Conservation (phyloP, 345 rosid genomes). For the Mallotus nudiflorus region DNA sequence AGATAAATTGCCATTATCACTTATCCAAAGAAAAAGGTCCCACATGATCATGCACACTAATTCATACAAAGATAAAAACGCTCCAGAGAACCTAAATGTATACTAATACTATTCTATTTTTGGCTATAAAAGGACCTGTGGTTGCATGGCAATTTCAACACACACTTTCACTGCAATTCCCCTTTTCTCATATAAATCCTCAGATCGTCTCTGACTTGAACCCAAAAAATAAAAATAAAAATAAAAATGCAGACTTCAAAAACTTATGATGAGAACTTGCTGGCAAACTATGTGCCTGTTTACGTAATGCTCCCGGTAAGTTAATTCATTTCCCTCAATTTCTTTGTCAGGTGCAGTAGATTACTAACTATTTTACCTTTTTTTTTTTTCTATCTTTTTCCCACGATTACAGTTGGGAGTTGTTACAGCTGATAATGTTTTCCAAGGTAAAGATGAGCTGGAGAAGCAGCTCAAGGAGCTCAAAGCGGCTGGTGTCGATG, state of each 20-base stretch:
- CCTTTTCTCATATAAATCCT: background rate
- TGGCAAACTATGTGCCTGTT: slow-evolving; percentile 70
- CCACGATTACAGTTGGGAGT: slow-evolving; percentile 54
- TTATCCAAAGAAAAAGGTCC: background rate
- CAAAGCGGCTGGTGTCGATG: slow-evolving; percentile 64
- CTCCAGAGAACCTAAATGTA: no score
- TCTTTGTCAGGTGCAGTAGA: background rate
- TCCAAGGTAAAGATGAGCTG: slow-evolving; percentile 39
- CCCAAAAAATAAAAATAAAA: no score
- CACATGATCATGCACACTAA: background rate
- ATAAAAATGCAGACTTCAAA: slow-evolving; percentile 40
- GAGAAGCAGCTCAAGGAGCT: slow-evolving; percentile 62
- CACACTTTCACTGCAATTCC: background rate
- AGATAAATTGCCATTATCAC: background rate
- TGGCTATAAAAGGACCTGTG: slow-evolving; percentile 8
- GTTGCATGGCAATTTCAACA: background rate
- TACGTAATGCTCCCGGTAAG: slow-evolving; percentile 91
- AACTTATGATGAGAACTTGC: slow-evolving; percentile 41
- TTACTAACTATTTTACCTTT: background rate
- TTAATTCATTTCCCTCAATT: background rate
- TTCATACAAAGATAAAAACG: slow-evolving; percentile 7
- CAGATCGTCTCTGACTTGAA: background rate
- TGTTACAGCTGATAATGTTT: slow-evolving; percentile 52
- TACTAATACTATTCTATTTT: no score
- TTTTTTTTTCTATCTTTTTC: background rate